Evolutionary conservation across 768 basidiomycete genomes (phyloP), one percentile per base, ranked within the genome.

Genomic region (Clavaria fumosa): DNA sequence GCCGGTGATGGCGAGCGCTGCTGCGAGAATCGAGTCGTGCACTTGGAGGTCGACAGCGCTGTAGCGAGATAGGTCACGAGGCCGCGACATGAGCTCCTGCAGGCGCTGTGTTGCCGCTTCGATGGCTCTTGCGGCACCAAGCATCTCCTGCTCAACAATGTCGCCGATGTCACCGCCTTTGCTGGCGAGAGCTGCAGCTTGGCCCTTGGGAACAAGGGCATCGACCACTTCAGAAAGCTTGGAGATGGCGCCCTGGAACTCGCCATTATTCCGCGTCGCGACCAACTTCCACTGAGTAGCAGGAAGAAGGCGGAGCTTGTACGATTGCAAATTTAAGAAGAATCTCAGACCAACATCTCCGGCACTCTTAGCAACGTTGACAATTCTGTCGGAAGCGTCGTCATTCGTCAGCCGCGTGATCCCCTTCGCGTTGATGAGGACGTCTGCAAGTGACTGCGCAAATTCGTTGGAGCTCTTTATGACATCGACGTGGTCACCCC

Each of bases 401-500:
- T 90, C 79, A 43, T 77, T 76, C 34, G 86, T 75, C 34, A 99
- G 69, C 23, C 91, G 85, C 7, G 90, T 96, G 51, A 95, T 79
- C 21, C 95, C 95, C 61, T 97, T 97, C 37, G 86, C 78, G 57
- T 86, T 95, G 58, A 80, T 72, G 40, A 99, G 62, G 30, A 95
- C 90, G 41, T 99, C 95, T 3, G 85, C 68, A 32, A 97, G 63
- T 4, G 83, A 77, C 57, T 99, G 95, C 0, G 93, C 91, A 40
- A 96, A 77, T 51, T 93, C 90, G 59, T 96, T 96, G 43, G 93
- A 88, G 34, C 81, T 76, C 59, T 95, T 95, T 66, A 99, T 97
- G 39, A 97, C 95, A 35, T 95, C 88, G 44, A 99, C 95, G 52
- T 96, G 76, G 37, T 95, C 86, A 6, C 91, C 95, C 22, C 93